Base-by-base conservation (phyloP, 495 filamentous ascomycete species). In the Rostrohypoxylon terebratum region DNA sequence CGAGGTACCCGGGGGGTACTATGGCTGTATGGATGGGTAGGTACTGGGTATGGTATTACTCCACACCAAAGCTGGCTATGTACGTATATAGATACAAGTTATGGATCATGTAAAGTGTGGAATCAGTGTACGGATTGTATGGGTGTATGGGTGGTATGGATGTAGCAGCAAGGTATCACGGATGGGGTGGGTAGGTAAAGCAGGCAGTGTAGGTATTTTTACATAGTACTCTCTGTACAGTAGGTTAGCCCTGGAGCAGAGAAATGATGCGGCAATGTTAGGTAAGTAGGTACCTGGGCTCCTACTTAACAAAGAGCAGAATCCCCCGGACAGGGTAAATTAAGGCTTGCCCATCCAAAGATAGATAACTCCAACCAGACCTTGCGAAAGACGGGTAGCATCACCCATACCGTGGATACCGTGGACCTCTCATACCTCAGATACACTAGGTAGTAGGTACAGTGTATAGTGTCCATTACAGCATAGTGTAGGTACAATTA, bases 271-370 rank as follows among this genome's bases (percentile, higher is more conserved):
- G 63, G 58, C 40, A 72, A 44, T 38, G 50, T 64, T 33, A 59
- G 45, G 67, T 59, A 66, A 42, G 59, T 33, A 59, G 45, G 67
- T 59, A 66, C 53, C 38, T 23, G 47, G 62, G 34, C 57, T 68
- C 28, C 47, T 42, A 62, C 28, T 38, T 42, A 62, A 54, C 63
- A 61, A 54, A 51, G 59, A 14, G 42, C 14, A 45, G 8, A 45
- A 16, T 16, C 38, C 50, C 53, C 57, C 57, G 63, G 71, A 69
- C 60, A 69, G 61, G 71, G 66, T 68, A 64, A 68, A 73, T 50
- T 67, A 18, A 59, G 67, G 63, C 69, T 72, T 67, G 69, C 59
- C 59, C 58, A 59, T 72, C 38, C 21, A 67, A 63, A 55, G 28
- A 40, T 38, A 66, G 63, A 63, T 50, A 20, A 20, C 48, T 57